Percentiles rank a stretch among this genome's conserved stretches.
These are phyloP conservation scores for Otatea glauca DNA, from an alignment of 176 grass and related monocot species.

Conservation along the genomic window DNA sequence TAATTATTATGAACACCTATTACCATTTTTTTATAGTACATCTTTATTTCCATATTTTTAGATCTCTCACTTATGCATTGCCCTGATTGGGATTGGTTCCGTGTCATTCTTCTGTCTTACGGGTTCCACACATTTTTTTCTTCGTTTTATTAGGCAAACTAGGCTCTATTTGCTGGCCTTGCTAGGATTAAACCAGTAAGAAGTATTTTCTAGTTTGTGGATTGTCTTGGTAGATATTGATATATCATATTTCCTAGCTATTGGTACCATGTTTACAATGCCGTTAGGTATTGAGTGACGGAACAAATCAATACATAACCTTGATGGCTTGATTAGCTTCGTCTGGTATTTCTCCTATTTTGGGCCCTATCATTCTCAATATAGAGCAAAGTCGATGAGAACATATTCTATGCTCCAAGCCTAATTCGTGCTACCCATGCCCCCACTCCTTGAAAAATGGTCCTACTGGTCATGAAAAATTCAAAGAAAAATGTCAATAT, in stretches of 20 bases:
- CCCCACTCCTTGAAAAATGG: too few species aligned
- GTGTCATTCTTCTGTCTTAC: slow-evolving; percentile 1
- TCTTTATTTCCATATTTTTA: slow-evolving; percentile 31
- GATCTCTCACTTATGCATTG: slow-evolving; percentile 6
- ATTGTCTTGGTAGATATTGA: background rate
- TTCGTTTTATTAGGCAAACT: background rate
- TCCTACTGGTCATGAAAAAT: too few species aligned
- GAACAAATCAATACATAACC: background rate
- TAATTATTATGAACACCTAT: background rate
- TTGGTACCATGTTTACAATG: background rate
- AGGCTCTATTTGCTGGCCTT: background rate
- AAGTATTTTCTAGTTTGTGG: background rate
- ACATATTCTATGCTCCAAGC: too few species aligned
- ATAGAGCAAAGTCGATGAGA: background rate
- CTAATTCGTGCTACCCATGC: too few species aligned
- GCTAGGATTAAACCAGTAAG: background rate
- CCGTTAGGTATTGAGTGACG: background rate
- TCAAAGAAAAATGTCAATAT: too few species aligned
- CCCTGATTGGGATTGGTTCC: slow-evolving; percentile 12
- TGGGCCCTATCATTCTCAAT: too few species aligned
- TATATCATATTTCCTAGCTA: background rate
- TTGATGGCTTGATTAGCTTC: too few species aligned
- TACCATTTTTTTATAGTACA: slow-evolving; percentile 5
- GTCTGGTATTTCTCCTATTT: too few species aligned
- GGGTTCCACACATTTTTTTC: slow-evolving; percentile 17